phyloP scores from a whole-genome alignment of 495 filamentous ascomycete genomes.

The Hapsidospora chrysogenum region DNA sequence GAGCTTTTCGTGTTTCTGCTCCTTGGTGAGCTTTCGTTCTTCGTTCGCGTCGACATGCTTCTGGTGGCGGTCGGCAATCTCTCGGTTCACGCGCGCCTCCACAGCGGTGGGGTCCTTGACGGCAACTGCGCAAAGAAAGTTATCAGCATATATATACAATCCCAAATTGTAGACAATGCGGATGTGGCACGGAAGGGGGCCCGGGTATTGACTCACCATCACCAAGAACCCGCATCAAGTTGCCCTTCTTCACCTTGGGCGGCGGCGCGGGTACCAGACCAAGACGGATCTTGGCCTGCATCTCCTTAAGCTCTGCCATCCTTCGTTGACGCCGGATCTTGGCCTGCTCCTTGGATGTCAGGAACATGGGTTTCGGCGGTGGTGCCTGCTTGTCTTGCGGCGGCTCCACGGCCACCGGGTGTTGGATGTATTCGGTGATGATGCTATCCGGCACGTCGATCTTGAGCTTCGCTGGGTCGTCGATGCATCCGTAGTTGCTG shows the following conservation, averaged over 20 bases:
- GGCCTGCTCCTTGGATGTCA: slow-evolving; percentile 78
- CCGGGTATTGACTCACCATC: slow-evolving; percentile 41
- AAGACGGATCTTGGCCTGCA: slow-evolving; percentile 86
- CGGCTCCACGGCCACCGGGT: slow-evolving; percentile 81
- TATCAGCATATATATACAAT: neutral
- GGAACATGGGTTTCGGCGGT: slow-evolving; percentile 73
- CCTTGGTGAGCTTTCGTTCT: slow-evolving; percentile 79
- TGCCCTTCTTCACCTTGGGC: slow-evolving; percentile 88
- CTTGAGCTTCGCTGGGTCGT: slow-evolving; percentile 47
- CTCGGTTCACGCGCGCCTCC: slow-evolving; percentile 78
- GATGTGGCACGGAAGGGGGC: neutral
- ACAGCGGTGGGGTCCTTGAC: slow-evolving; percentile 97
- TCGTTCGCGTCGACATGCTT: slow-evolving; percentile 68
- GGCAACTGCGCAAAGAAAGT: slow-evolving; percentile 31
- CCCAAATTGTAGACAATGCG: neutral
- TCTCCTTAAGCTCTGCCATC: slow-evolving; percentile 83
- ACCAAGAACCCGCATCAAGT: slow-evolving; percentile 94
- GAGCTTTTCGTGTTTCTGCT: slow-evolving; percentile 76
- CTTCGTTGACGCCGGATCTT: slow-evolving; percentile 83
- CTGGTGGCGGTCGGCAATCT: slow-evolving; percentile 70
- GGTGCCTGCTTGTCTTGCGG: slow-evolving; percentile 74
- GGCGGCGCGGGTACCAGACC: slow-evolving; percentile 78
- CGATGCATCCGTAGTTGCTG: slow-evolving; percentile 53
- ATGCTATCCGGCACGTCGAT: slow-evolving; percentile 66
- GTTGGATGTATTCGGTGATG: slow-evolving; percentile 78